phyloP scores from a whole-genome alignment of 2,329 filamentous ascomycete genomes.

The Claviceps monticola region DNA sequence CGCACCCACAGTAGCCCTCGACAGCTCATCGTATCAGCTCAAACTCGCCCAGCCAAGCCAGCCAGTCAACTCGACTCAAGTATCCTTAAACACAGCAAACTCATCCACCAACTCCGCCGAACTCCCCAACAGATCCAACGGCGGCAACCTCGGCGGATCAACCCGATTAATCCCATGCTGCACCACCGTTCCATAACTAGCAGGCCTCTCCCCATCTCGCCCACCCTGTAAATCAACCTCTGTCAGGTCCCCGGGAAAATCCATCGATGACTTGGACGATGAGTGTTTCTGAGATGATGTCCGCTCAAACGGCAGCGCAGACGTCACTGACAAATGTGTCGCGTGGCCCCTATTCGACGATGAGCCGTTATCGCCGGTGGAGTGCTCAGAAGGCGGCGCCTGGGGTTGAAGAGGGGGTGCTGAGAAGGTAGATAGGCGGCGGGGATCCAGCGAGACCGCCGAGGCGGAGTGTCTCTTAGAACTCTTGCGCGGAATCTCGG shows the following conservation, averaged over 20 bases:
- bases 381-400: slow-evolving; percentile 7
- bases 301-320: slow-evolving; percentile 41
- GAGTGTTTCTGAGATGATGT: slow-evolving; percentile 37
- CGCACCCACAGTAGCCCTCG: neutral
- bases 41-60: neutral
- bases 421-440: slow-evolving; percentile 8
- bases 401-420: slow-evolving; percentile 5
- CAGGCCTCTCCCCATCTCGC: slow-evolving; percentile 31
- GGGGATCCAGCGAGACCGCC: slow-evolving; percentile 20
- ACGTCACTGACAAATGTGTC: slow-evolving; percentile 10
- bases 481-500: slow-evolving; percentile 57
- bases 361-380: slow-evolving; percentile 4
- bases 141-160: slow-evolving; percentile 28
- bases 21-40: neutral
- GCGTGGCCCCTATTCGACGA: slow-evolving; percentile 1
- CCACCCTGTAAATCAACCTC: slow-evolving; percentile 24
- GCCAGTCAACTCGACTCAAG: neutral
- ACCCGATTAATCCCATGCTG: slow-evolving; percentile 43
- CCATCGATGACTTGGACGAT: slow-evolving; percentile 36
- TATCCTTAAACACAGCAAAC: neutral
- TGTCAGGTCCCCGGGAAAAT: slow-evolving; percentile 31
- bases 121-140: slow-evolving; percentile 35
- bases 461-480: slow-evolving; percentile 46
- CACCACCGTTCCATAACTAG: slow-evolving; percentile 42
- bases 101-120: slow-evolving; percentile 43